phyloP scores from a whole-genome alignment of 768 basidiomycete genomes.

The Melanogaster broomeanus region DNA sequence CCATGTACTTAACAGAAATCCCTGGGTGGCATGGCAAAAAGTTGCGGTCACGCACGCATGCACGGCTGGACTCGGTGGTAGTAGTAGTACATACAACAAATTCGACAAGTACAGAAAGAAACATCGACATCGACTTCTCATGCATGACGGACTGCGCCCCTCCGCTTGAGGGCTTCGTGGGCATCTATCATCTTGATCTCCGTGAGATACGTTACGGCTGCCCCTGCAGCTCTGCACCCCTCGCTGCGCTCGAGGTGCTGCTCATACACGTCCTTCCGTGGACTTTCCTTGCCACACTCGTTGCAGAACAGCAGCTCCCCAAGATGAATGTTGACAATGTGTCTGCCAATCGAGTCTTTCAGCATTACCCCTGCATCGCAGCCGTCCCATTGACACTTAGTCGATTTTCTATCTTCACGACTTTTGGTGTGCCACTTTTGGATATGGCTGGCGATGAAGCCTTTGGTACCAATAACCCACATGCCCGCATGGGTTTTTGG shows the following conservation, averaged over 20 bases:
- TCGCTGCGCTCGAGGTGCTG: neutral
- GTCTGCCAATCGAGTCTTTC: constrained; percentile 6
- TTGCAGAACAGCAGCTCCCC: constrained; percentile 5
- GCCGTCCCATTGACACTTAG: neutral
- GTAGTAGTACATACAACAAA: too few species aligned
- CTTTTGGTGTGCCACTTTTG: constrained; percentile 5
- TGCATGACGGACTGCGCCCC: neutral
- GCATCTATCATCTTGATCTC: neutral
- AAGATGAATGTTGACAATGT: constrained; percentile 7
- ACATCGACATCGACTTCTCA: too few species aligned
- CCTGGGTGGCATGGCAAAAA: too few species aligned
- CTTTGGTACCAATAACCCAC: constrained; percentile 10
- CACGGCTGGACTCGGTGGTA: too few species aligned
- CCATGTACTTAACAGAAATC: too few species aligned
- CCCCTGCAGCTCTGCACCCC: neutral
- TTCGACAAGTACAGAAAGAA: too few species aligned
- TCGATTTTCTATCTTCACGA: neutral
- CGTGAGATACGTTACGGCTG: neutral
- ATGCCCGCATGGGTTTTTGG: constrained; percentile 6
- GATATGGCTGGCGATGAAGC: constrained; percentile 2
- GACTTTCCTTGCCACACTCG: neutral
- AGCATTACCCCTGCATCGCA: neutral
- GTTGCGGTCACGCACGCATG: too few species aligned
- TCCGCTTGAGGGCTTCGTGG: neutral
- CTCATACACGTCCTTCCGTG: constrained; percentile 9